Evolutionary conservation across 257 asterid genomes (phyloP).

Genomic region (Coffea canephora): DNA sequence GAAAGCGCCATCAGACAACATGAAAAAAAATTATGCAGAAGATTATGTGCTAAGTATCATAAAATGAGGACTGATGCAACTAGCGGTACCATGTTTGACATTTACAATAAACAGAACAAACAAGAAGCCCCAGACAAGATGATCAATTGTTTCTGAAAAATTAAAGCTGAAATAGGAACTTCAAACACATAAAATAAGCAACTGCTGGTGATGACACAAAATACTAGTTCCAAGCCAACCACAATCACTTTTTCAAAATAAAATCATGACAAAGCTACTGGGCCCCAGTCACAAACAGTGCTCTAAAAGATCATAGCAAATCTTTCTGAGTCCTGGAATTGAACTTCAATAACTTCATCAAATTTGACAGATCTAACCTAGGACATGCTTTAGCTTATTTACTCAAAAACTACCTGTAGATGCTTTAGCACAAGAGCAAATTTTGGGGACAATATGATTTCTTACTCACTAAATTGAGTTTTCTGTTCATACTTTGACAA

Average conservation of each 20-base stretch:
- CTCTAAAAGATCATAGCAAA: not conserved
- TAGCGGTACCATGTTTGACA: not conserved
- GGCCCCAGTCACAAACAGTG: not conserved
- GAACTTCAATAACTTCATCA: not conserved
- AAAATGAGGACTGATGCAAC: not conserved
- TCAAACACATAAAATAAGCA: not conserved
- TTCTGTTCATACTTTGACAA: not conserved
- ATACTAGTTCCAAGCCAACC: not conserved
- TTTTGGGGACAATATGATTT: not conserved
- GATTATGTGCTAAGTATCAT: not conserved
- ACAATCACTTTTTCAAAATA: not conserved
- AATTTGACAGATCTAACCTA: too few species aligned
- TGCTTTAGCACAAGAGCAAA: not conserved
- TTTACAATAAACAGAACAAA: not conserved
- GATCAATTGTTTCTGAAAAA: not conserved
- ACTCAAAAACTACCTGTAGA: not conserved
- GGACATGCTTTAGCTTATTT: not conserved
- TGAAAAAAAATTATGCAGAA: not conserved
- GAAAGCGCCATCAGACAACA: constrained; percentile 25
- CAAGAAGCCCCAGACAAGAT: not conserved
- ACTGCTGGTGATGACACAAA: not conserved
- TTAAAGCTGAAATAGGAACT: not conserved
- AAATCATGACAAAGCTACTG: not conserved
- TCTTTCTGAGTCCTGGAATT: not conserved
- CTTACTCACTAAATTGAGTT: not conserved